Percentiles rank a stretch among this genome's conserved stretches.
Evolutionary conservation across 768 basidiomycete genomes (phyloP).

Genomic region (Amanita phalloides): DNA sequence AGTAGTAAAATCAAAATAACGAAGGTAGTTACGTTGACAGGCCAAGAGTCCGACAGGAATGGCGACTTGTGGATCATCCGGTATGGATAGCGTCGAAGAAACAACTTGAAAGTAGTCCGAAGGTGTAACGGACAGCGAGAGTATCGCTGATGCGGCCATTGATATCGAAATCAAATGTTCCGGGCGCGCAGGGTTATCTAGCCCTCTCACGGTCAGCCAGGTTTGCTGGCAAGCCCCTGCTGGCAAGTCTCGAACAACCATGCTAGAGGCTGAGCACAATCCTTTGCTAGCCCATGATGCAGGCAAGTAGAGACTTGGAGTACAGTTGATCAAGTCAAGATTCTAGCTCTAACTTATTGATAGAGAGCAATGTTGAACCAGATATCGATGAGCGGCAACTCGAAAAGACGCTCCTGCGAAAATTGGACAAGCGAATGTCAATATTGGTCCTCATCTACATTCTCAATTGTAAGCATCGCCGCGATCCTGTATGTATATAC

Average conservation of each 20-base stretch:
- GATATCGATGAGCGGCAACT: slow-evolving; percentile 18
- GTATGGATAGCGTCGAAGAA: slow-evolving; percentile 44
- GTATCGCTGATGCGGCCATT: slow-evolving; percentile 33
- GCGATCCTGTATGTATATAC: slow-evolving; percentile 5
- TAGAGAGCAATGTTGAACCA: background rate
- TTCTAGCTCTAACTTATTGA: no score
- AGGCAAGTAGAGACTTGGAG: background rate
- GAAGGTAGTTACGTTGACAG: slow-evolving; percentile 50
- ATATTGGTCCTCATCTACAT: slow-evolving; percentile 38
- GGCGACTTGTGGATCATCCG: slow-evolving; percentile 35
- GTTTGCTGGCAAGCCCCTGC: background rate
- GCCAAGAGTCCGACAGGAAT: slow-evolving; percentile 71
- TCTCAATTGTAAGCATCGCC: slow-evolving; percentile 24
- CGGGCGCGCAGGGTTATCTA: background rate
- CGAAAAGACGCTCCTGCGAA: slow-evolving; percentile 30
- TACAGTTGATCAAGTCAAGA: background rate
- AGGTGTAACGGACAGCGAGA: slow-evolving; percentile 35
- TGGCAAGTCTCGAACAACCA: background rate
- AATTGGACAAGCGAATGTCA: slow-evolving; percentile 40
- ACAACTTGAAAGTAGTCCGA: slow-evolving; percentile 56
- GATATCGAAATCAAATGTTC: background rate
- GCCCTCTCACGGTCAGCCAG: background rate
- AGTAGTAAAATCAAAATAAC: background rate
- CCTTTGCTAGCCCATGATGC: background rate
- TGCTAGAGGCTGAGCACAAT: slow-evolving; percentile 4